Conservation (phyloP, 129 eudicot species). For the Centaurea solstitialis region DNA sequence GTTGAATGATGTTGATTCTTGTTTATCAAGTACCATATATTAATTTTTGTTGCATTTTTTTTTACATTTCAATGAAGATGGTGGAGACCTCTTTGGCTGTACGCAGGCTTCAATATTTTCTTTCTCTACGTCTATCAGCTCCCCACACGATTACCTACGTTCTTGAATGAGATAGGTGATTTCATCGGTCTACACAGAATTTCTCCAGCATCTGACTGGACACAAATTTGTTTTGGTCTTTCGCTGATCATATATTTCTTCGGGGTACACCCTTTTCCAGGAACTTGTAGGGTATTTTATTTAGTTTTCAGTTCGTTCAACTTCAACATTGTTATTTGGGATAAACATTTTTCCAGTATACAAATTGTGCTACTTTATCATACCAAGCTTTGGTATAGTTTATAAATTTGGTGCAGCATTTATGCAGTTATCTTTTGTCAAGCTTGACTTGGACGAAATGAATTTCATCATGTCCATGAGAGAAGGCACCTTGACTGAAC, state of each 20-base stretch:
- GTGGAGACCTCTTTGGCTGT: slow-evolving; percentile 93
- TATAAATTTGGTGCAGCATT: slow-evolving; percentile 20
- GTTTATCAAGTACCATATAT: slow-evolving; percentile 4
- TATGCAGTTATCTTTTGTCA: slow-evolving; percentile 74
- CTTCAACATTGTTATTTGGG: slow-evolving; percentile 7
- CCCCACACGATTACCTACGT: slow-evolving; percentile 56
- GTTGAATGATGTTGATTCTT: slow-evolving; percentile 15
- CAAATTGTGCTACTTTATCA: background rate
- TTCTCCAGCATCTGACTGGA: slow-evolving; percentile 70
- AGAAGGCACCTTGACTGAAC: slow-evolving; percentile 85
- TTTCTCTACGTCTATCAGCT: slow-evolving; percentile 80
- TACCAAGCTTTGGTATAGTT: slow-evolving; percentile 1
- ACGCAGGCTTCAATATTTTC: slow-evolving; percentile 73
- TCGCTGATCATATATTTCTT: slow-evolving; percentile 69
- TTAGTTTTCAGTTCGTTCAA: slow-evolving; percentile 6
- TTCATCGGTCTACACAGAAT: slow-evolving; percentile 73
- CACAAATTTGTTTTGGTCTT: slow-evolving; percentile 67
- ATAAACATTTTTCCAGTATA: slow-evolving; percentile 4
- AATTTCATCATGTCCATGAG: slow-evolving; percentile 81
- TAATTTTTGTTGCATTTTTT: slow-evolving; percentile 28
- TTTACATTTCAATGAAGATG: slow-evolving; percentile 57
- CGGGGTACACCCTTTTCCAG: slow-evolving; percentile 56
- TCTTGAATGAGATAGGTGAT: slow-evolving; percentile 50
- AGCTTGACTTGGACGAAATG: slow-evolving; percentile 87
- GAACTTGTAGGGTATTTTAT: slow-evolving; percentile 12